Conservation (phyloP, 768 basidiomycete genomes). For the Lactarius indigo region DNA sequence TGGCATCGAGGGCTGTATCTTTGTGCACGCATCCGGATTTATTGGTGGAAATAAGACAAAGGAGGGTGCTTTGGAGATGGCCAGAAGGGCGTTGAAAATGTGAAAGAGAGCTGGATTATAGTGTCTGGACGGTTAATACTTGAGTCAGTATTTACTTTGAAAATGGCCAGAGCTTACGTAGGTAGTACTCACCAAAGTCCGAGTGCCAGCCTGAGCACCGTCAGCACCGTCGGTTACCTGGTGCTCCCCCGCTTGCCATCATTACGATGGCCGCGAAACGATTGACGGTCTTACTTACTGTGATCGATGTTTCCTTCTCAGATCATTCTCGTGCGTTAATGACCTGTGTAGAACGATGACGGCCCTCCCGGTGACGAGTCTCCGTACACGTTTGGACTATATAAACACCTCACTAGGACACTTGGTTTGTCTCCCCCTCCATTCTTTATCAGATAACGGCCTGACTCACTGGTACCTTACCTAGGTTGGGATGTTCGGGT, state of each 20-base stretch:
- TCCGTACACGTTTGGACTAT: slow-evolving; percentile 73
- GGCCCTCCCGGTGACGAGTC: slow-evolving; percentile 73
- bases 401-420: slow-evolving; percentile 51
- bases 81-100: slow-evolving; percentile 54
- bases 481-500: slow-evolving; percentile 78
- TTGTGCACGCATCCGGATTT: slow-evolving; percentile 95
- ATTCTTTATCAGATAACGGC: background rate
- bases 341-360: slow-evolving; percentile 67
- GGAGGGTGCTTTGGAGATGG: slow-evolving; percentile 82
- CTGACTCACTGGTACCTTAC: slow-evolving; percentile 3
- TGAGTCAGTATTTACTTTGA: background rate
- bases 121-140: background rate
- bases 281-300: slow-evolving; percentile 43
- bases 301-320: slow-evolving; percentile 23
- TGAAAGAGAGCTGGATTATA: slow-evolving; percentile 14
- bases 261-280: slow-evolving; percentile 28
- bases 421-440: slow-evolving; percentile 46
- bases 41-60: slow-evolving; percentile 94
- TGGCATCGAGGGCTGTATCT: slow-evolving; percentile 81
- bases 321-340: slow-evolving; percentile 4
- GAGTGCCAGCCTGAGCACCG: too few relatives aligned
- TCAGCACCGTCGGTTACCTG: background rate
- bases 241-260: background rate
- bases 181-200: background rate
- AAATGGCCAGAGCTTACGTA: background rate